Base-by-base conservation (phyloP, 805 yeast species). In the Candida verbasci region DNA sequence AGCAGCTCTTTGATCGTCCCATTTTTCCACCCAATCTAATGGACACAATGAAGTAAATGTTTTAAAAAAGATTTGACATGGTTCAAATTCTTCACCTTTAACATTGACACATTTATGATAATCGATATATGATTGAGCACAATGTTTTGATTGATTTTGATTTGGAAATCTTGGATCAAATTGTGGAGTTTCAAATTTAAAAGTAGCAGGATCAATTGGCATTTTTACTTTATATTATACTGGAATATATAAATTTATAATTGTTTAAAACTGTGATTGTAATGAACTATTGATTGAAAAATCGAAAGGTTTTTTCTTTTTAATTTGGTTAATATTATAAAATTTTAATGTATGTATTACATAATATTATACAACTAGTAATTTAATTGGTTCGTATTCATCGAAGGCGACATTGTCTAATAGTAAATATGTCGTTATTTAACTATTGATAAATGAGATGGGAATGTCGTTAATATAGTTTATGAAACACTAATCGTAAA, bases 41-140 rank as follows among this genome's bases (percentile, higher is more conserved):
- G 95, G 95, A 61, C 95, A 86, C 56, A 86, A 72, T 17, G 96
- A 78, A 53, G 83, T 78, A 76, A 76, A 93, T 39, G 97, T 86
- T 68, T 78, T 83, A 80, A 78, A 86, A 74, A 93, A 93, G 54
- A 86, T 89, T 70, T 88, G 77, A 70, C 98, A 93, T 58, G 97
- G 97, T 55, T 89, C 95, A 60, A 93, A 93, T 45, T 89, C 97
- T 71, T 91, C 97, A 60, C 98, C 98, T 73, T 91, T 91, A 50
- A 89, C 87, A 57, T 81, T 84, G 62, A 93, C 79, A 75, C 98
- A 93, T 69, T 88, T 89, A 82, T 85, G 93, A 80, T 91, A 93
- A 70, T 93, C 98, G 57, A 93, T 87, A 73, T 91, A 93, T 53
- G 91, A 77, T 74, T 91, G 97, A 81, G 91, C 94, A 76, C 97